A percentile compares a stretch with the other conserved stretches of the same genome.
These are phyloP conservation scores for Magnaporthales sp. DNA, from an alignment of 2,329 filamentous ascomycete genomes.

Conservation along the genomic window DNA sequence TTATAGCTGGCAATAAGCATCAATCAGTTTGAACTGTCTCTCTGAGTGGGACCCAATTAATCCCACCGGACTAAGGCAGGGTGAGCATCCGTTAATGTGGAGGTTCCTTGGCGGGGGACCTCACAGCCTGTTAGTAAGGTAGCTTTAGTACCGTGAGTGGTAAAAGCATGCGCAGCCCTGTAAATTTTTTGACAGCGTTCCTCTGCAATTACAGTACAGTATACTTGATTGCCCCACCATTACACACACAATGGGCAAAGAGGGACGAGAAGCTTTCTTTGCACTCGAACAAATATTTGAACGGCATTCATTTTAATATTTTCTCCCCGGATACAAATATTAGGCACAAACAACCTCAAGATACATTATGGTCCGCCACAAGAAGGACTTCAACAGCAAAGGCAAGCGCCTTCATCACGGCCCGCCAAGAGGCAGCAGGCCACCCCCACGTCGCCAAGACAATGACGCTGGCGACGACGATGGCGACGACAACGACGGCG, in stretches of 20 bases:
- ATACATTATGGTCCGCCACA: conserved; percentile 79
- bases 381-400: conserved; percentile 73
- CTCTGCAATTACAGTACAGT: not conserved
- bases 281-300: not conserved
- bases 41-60: not conserved
- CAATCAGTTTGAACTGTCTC: not conserved
- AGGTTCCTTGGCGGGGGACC: not conserved
- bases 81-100: not conserved
- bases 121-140: not conserved
- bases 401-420: conserved; percentile 62
- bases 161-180: too few species aligned
- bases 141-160: not conserved
- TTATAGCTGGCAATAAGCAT: not conserved
- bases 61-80: not conserved
- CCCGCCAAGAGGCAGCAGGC: conserved; percentile 40
- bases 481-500: conserved; percentile 21
- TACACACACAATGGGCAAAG: not conserved
- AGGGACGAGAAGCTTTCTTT: not conserved
- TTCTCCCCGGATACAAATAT: not conserved
- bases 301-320: not conserved
- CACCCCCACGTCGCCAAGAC: conserved; percentile 3
- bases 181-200: not conserved
- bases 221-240: not conserved
- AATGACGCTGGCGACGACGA: conserved; percentile 19
- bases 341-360: not conserved